Conservation (phyloP, 768 basidiomycete genomes). For the Termitomyces sp. region DNA sequence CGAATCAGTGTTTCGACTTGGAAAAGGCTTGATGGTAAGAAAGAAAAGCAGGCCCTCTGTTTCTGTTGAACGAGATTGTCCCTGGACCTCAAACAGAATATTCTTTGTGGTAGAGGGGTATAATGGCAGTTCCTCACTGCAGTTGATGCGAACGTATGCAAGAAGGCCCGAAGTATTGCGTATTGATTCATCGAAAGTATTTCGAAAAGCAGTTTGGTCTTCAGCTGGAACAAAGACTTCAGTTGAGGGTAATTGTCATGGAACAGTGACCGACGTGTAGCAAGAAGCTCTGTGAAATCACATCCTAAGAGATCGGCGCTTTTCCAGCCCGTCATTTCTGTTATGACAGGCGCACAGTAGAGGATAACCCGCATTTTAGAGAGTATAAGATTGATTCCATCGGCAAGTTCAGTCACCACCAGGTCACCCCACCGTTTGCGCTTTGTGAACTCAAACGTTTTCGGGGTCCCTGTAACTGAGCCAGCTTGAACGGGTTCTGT, state of each 20-base stretch:
- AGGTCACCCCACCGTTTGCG: constrained; percentile 86
- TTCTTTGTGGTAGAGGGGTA: constrained; percentile 30
- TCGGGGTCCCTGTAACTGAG: constrained; percentile 15
- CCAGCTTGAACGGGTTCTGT: constrained; percentile 5
- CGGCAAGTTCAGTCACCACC: constrained; percentile 69
- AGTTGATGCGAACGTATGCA: constrained; percentile 56
- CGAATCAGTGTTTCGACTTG: constrained; percentile 68
- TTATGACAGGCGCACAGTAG: constrained; percentile 64
- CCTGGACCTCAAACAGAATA: constrained; percentile 68
- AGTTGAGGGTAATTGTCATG: background rate
- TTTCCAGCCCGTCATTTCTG: constrained; percentile 74
- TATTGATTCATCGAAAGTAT: constrained; percentile 53
- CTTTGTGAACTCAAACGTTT: constrained; percentile 77
- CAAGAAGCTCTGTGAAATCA: constrained; percentile 57
- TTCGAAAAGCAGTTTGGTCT: constrained; percentile 53
- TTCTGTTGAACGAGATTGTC: constrained; percentile 48
- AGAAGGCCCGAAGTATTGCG: constrained; percentile 45
- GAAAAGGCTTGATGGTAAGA: constrained; percentile 71
- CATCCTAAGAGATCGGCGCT: constrained; percentile 68
- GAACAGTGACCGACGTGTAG: constrained; percentile 42
- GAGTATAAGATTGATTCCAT: constrained; percentile 64
- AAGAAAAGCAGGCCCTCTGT: constrained; percentile 59
- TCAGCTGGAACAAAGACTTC: constrained; percentile 34
- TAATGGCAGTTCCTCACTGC: constrained; percentile 25
- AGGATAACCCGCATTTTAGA: constrained; percentile 59